Evolutionary conservation across 345 rosid genomes (phyloP).

Genomic region (Camelina hispida): DNA sequence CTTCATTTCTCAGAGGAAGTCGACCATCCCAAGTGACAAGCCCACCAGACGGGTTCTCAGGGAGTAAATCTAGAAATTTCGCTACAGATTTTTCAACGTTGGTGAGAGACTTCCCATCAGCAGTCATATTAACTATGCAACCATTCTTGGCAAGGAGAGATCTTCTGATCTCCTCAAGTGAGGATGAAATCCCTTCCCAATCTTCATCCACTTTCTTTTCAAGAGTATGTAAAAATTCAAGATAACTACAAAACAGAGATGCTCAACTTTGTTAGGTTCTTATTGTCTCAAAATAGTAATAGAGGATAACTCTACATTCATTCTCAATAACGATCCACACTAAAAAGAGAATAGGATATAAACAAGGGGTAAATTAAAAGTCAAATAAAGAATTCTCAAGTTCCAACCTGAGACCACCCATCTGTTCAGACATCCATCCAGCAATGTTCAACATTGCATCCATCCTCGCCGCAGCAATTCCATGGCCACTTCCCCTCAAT

Average conservation of each 20-base stretch:
- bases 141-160: conserved; percentile 77
- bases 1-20: conserved; percentile 77
- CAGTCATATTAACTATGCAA: conserved; percentile 88
- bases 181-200: conserved; percentile 86
- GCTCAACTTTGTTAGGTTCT: conserved; percentile 28
- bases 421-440: conserved; percentile 98
- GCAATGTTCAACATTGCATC: conserved; percentile 87
- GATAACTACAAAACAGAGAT: conserved; percentile 59
- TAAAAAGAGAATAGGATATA: not conserved
- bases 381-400: conserved; percentile 1
- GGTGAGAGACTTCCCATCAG: conserved; percentile 74
- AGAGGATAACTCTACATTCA: not conserved
- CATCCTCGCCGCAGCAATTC: conserved; percentile 90
- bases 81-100: conserved; percentile 63
- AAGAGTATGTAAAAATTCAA: conserved; percentile 77
- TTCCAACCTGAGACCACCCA: conserved; percentile 93
- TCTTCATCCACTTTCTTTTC: conserved; percentile 88
- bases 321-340: not conserved
- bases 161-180: conserved; percentile 84
- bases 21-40: conserved; percentile 61
- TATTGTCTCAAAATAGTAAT: not conserved
- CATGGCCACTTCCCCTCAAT: conserved; percentile 91
- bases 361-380: not conserved
- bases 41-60: conserved; percentile 56
- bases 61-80: conserved; percentile 89